Evolutionary conservation across 1,139 yeast genomes (phyloP).

Genomic region (Debaryomyces coudertii): DNA sequence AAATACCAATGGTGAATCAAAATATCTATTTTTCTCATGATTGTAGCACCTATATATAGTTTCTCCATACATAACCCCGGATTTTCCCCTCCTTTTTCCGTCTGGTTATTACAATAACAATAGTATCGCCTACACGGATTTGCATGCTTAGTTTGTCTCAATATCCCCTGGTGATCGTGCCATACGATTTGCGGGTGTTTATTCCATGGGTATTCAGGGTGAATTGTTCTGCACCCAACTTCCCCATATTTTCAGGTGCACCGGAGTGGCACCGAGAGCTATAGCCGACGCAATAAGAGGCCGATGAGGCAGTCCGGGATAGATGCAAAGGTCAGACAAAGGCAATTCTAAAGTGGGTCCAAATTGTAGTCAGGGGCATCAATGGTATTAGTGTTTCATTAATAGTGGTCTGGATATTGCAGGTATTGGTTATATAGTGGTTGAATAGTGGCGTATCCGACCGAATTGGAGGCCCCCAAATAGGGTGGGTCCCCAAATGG

Average conservation of each 20-base stretch:
- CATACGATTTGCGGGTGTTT: not conserved
- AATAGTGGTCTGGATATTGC: too few relatives aligned
- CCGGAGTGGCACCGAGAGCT: not conserved
- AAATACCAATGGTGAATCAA: not conserved
- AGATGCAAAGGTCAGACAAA: too few relatives aligned
- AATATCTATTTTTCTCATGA: not conserved
- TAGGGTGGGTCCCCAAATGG: too few relatives aligned
- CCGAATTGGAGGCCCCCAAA: too few relatives aligned
- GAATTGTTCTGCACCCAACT: not conserved
- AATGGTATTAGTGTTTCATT: too few relatives aligned
- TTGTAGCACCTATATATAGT: not conserved
- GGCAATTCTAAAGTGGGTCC: too few relatives aligned
- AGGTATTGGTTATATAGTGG: too few relatives aligned
- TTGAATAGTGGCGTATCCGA: too few relatives aligned
- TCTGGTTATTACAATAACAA: not conserved
- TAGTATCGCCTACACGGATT: not conserved
- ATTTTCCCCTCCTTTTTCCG: slow-evolving; percentile 5
- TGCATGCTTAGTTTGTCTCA: not conserved
- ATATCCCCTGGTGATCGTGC: not conserved
- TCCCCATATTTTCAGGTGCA: not conserved
- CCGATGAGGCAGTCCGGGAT: not conserved
- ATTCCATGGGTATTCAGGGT: slow-evolving; percentile 2
- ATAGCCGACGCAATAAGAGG: not conserved
- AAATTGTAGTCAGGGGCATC: too few relatives aligned
- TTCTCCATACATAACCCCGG: slow-evolving; percentile 7